Evolutionary conservation across 2,329 filamentous ascomycete genomes (phyloP).

Genomic region (Ophiocordyceps camponoti-floridani): DNA sequence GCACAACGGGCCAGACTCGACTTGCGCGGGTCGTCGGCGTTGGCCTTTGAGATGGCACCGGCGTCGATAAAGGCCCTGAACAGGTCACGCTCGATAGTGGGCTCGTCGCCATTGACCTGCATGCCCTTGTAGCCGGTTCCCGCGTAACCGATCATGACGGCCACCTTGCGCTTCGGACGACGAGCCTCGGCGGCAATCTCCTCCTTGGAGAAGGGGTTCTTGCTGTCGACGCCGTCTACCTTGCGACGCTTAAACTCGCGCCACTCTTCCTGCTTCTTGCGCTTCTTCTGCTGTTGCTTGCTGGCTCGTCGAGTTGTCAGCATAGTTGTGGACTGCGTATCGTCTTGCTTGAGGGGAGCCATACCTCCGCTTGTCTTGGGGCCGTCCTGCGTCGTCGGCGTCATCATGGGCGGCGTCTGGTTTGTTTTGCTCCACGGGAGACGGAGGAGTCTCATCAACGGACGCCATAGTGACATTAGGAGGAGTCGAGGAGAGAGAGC

Average conservation of each 20-base stretch:
- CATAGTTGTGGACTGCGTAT: constrained; percentile 1
- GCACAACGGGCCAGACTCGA: constrained; percentile 87
- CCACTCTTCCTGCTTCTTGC: constrained; percentile 19
- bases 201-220: constrained; percentile 44
- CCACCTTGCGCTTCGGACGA: constrained; percentile 88
- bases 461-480: constrained; percentile 15
- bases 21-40: constrained; percentile 93
- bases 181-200: constrained; percentile 80
- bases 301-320: neutral
- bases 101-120: constrained; percentile 69
- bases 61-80: constrained; percentile 84
- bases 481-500: neutral
- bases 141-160: constrained; percentile 86
- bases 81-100: constrained; percentile 90
- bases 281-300: constrained; percentile 16
- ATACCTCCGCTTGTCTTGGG: constrained; percentile 3
- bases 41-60: constrained; percentile 88
- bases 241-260: constrained; percentile 24
- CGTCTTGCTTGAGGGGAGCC: constrained; percentile 9
- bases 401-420: neutral
- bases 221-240: constrained; percentile 14
- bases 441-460: constrained; percentile 11
- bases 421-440: constrained; percentile 2
- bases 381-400: neutral
- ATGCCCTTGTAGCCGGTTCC: constrained; percentile 95